Percentiles rank a stretch among this genome's conserved stretches.
phyloP scores from a whole-genome alignment of 257 asterid genomes.

The Paraleonurus japonicus region DNA sequence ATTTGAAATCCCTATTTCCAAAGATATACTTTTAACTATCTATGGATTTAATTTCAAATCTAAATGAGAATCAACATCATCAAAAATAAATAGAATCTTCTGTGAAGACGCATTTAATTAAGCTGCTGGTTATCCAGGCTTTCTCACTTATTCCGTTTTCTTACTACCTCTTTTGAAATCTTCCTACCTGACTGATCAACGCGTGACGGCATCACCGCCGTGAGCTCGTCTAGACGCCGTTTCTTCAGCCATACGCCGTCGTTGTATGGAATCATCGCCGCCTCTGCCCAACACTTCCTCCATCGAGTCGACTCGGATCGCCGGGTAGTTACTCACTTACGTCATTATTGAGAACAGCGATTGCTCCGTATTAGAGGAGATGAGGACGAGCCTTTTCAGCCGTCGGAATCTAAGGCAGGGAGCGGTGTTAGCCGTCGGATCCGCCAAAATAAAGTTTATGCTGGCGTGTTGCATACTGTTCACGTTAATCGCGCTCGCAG shows the following conservation, averaged over 20 bases:
- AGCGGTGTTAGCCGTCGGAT: slow-evolving; percentile 57
- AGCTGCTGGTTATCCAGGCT: not conserved
- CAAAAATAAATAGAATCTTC: not conserved
- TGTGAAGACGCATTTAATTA: not conserved
- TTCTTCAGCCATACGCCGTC: slow-evolving; percentile 1
- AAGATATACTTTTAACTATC: too few species aligned
- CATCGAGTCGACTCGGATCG: slow-evolving; percentile 33
- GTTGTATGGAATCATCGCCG: slow-evolving; percentile 23
- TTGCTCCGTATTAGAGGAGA: not conserved
- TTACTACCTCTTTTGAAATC: not conserved
- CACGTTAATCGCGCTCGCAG: slow-evolving; percentile 44
- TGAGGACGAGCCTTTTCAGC: slow-evolving; percentile 61
- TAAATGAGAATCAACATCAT: too few species aligned
- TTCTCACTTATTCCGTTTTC: not conserved
- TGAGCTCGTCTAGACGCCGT: slow-evolving; percentile 19
- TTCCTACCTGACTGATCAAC: not conserved
- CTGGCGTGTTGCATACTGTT: slow-evolving; percentile 46
- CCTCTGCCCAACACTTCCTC: slow-evolving; percentile 12
- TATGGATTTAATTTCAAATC: not conserved
- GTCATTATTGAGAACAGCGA: not conserved
- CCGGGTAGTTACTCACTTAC: slow-evolving; percentile 14
- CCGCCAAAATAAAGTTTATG: slow-evolving; percentile 65
- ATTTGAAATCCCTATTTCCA: too few species aligned
- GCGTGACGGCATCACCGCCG: slow-evolving; percentile 32
- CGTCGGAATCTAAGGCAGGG: slow-evolving; percentile 73